Evolutionary conservation across 768 basidiomycete genomes (phyloP).

Genomic region (Suillus discolor): DNA sequence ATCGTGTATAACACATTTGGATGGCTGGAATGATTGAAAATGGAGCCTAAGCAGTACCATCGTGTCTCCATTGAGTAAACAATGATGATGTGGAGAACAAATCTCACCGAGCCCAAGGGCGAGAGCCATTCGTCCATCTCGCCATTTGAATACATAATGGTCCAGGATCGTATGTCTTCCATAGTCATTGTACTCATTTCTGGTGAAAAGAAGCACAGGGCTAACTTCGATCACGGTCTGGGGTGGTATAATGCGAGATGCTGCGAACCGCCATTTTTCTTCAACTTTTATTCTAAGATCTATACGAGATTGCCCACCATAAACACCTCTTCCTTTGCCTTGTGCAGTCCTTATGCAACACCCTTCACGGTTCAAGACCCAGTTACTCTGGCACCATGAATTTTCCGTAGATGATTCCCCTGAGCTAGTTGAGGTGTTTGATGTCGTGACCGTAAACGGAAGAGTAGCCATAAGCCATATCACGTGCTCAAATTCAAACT

Average conservation of each 20-base stretch:
- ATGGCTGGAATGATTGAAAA: slow-evolving; percentile 75
- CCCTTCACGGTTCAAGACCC: slow-evolving; percentile 46
- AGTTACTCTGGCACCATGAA: background rate
- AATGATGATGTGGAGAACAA: background rate
- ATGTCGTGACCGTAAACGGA: slow-evolving; percentile 17
- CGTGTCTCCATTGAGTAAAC: background rate
- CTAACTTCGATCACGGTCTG: slow-evolving; percentile 79
- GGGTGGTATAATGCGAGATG: slow-evolving; percentile 37
- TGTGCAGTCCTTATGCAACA: slow-evolving; percentile 47
- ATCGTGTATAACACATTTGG: slow-evolving; percentile 74
- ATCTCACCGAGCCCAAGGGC: slow-evolving; percentile 75
- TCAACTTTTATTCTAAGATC: background rate
- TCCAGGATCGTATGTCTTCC: slow-evolving; percentile 67
- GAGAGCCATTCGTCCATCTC: slow-evolving; percentile 73
- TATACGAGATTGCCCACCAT: slow-evolving; percentile 42
- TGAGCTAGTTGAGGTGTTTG: background rate
- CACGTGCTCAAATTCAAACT: slow-evolving; percentile 7
- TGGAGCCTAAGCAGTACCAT: slow-evolving; percentile 52
- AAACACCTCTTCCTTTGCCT: slow-evolving; percentile 65
- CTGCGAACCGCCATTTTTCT: slow-evolving; percentile 33
- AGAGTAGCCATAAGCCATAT: slow-evolving; percentile 19
- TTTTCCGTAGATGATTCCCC: background rate
- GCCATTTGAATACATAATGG: slow-evolving; percentile 79
- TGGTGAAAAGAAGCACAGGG: slow-evolving; percentile 77
- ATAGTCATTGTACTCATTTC: slow-evolving; percentile 69